A percentile compares a stretch with the other conserved stretches of the same genome.
These are phyloP conservation scores for Rhodotorula sp. DNA, from an alignment of 1,284 basidiomycete genomes.

Conservation along the genomic window DNA sequence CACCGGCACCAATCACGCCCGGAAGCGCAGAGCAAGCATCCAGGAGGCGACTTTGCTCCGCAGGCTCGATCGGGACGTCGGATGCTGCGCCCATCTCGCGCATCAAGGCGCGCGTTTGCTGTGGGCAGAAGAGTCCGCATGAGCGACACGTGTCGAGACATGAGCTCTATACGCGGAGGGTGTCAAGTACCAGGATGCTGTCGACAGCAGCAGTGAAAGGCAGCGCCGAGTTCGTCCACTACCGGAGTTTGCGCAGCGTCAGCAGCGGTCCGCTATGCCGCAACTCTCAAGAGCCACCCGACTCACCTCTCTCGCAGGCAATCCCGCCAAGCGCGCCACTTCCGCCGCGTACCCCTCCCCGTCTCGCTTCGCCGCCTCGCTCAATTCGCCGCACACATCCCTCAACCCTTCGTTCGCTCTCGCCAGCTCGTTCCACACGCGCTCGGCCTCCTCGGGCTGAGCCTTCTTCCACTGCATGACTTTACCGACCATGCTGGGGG, in stretches of 20 bases:
- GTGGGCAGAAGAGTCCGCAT: neutral
- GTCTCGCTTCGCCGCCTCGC: neutral
- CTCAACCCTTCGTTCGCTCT: conserved; percentile 17
- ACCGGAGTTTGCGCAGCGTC: neutral
- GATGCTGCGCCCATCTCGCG: conserved; percentile 78
- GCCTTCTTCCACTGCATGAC: conserved; percentile 81
- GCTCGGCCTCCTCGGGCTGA: conserved; percentile 55
- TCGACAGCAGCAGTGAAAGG: conserved; percentile 2
- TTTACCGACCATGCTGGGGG: conserved; percentile 82
- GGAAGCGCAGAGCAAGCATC: conserved; percentile 67
- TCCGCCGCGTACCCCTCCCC: conserved; percentile 1
- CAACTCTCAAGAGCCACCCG: no score
- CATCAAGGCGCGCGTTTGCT: conserved; percentile 79
- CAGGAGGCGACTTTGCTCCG: conserved; percentile 81
- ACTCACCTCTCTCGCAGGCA: conserved; percentile 15
- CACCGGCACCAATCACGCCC: conserved; percentile 89
- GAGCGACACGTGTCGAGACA: neutral
- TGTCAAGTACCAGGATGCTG: conserved; percentile 15
- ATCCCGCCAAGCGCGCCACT: neutral
- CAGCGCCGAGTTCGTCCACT: conserved; percentile 1
- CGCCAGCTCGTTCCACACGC: conserved; percentile 45
- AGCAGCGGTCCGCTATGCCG: neutral
- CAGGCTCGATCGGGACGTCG: conserved; percentile 85
- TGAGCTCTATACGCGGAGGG: no score
- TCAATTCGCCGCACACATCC: conserved; percentile 14